These are phyloP conservation scores for Cercophora sp. DNA, from an alignment of 495 filamentous ascomycete species.

Conservation along the genomic window DNA sequence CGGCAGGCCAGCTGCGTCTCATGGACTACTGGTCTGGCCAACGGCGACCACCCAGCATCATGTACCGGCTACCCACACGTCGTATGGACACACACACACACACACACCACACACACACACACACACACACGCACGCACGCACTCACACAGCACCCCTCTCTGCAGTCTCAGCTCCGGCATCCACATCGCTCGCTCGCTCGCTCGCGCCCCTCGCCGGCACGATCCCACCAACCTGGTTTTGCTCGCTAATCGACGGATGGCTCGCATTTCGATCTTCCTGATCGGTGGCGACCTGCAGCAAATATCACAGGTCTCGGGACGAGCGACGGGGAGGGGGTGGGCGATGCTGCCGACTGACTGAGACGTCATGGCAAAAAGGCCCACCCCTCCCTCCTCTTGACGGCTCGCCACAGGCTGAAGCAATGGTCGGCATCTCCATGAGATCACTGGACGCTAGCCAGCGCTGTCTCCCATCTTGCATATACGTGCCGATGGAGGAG, in stretches of 20 bases:
- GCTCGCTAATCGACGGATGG: constrained; percentile 3
- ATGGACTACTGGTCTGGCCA: neutral
- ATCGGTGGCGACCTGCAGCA: constrained; percentile 12
- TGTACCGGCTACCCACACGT: constrained; percentile 1
- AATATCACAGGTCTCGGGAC: too few relatives aligned
- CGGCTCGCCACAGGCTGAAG: neutral
- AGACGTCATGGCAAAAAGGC: neutral
- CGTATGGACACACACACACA: neutral
- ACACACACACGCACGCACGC: too few relatives aligned
- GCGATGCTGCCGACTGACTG: too few relatives aligned
- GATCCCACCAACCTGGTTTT: constrained; percentile 13
- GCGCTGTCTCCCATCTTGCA: constrained; percentile 1
- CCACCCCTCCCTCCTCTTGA: neutral
- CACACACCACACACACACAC: too few relatives aligned
- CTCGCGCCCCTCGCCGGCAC: neutral
- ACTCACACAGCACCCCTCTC: neutral
- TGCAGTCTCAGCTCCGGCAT: constrained; percentile 2
- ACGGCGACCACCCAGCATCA: neutral
- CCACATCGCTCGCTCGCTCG: neutral
- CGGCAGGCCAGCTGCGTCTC: neutral
- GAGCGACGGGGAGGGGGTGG: too few relatives aligned
- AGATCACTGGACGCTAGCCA: neutral
- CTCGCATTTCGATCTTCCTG: constrained; percentile 11
- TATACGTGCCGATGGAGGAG: constrained; percentile 11
- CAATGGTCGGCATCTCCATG: neutral